Evolutionary conservation across 2,329 filamentous ascomycete genomes (phyloP), one percentile per base, ranked within the genome.

Genomic region (Aureobasidium vineae): DNA sequence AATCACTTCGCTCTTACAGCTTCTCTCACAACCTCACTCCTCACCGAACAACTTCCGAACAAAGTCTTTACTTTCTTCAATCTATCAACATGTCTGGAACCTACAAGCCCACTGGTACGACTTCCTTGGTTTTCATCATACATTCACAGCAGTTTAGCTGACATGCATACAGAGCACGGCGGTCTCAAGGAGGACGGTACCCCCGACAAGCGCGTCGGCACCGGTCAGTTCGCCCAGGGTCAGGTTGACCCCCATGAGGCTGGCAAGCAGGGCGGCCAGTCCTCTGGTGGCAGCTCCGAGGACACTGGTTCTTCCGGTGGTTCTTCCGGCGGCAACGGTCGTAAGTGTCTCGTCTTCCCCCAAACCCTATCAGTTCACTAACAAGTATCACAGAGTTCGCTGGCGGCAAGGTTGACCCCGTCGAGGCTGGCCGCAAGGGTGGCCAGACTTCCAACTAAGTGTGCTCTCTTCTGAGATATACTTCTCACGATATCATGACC

Each of bases 151-250:
- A 3, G n/a, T 7, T 26, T 31, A 26, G n/a, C 65, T 71, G 43
- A 68, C 50, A 53, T 13, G 16, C n/a, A 36, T 15, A 26, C 66
- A 77, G 77, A 80, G 73, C 77, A 80, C 71, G 75, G 74, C 70
- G 78, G 78, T 67, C 75, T 79, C 67, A 77, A 77, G 70, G 73
- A 79, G 71, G 78, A 80, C 70, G 78, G 78, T 61, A 75, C 76
- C 60, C 77, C 76, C 63, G 78, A 80, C 69, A 72, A 76, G 71
- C 75, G 78, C 67, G 77, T 80, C 59, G 75, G 74, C 63, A 79
- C 78, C 66, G 78, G 77, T 63, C 66, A 78, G 70, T 79, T 79
- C 65, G 78, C 77, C 63, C 74, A 77, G 21, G 77, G 78, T 68
- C 77, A 79, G 67, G 77, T 80, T 31, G 77, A 80, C 68, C 78